Evolutionary conservation across 305 asterid species (phyloP).

Genomic region (Fraxinus xanthoxyloides): DNA sequence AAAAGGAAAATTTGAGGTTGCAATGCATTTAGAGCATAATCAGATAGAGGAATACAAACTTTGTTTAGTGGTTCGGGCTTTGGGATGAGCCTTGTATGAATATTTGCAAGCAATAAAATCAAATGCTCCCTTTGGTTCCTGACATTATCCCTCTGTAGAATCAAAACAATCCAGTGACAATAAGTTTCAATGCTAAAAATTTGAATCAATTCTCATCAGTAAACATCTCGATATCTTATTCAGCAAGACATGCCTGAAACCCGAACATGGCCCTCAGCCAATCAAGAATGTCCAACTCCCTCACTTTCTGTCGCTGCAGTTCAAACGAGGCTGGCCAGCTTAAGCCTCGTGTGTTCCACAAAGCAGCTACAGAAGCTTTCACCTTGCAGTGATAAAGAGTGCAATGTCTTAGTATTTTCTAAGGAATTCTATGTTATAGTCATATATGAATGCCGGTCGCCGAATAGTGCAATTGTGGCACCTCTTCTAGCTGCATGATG

Average conservation of each 20-base stretch:
- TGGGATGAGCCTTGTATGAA: conserved; percentile 85
- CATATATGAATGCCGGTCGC: conserved; percentile 16
- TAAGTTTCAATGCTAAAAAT: conserved; percentile 23
- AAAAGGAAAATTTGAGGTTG: conserved; percentile 4
- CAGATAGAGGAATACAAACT: conserved; percentile 41
- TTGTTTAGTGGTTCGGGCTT: conserved; percentile 82
- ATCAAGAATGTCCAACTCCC: conserved; percentile 93
- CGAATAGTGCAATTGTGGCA: conserved; percentile 28
- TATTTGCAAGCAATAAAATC: conserved; percentile 80
- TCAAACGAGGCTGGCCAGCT: conserved; percentile 87
- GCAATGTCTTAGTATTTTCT: conserved; percentile 10
- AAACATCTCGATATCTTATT: conserved; percentile 22
- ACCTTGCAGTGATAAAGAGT: conserved; percentile 45
- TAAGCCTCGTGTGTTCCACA: conserved; percentile 66
- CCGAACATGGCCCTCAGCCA: conserved; percentile 99
- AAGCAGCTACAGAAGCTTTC: conserved; percentile 86
- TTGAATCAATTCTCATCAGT: conserved; percentile 10
- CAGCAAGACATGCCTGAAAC: conserved; percentile 75
- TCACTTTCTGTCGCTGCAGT: conserved; percentile 68
- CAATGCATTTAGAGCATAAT: conserved; percentile 20
- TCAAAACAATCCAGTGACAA: conserved; percentile 20
- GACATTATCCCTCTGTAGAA: conserved; percentile 85
- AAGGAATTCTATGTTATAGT: conserved; percentile 10
- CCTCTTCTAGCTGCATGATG: conserved; percentile 99
- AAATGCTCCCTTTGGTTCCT: conserved; percentile 96